Evolutionary conservation across 106 monocot species (phyloP), one percentile per base, ranked within the genome.

Genomic region (Amphibolis antarctica): DNA sequence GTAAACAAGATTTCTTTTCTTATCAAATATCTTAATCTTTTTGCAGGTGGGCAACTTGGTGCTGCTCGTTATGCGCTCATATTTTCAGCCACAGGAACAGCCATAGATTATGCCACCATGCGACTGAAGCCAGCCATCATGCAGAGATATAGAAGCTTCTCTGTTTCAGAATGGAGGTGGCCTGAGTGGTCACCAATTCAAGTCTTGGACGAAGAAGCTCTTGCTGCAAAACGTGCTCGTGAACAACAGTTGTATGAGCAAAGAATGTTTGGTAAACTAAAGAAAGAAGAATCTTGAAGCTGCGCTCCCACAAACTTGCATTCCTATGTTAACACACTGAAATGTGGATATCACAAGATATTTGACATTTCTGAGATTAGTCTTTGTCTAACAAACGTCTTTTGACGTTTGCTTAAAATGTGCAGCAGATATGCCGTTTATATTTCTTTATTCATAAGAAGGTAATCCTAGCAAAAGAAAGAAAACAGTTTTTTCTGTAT

Each of bases 151-250:
- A 68, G 62, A 9, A 61, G 68, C 21, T 31, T 66, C 0, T 58
- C 74, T 0, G 0, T n/a, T 27, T 59, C 59, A 63, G 79, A 51
- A 60, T 75, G 77, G 65, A 71, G 19, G 17, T 44, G 77, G 65
- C 88, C 88, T 0, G 86, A 96, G 63, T 96, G 96, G 89, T 96
- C 82, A 18, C 89, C 96, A 6, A 89, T 96, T 49, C 81, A 86
- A 63, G 68, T 98, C 44, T 69, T 96, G 22, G 89, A 96, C 31
- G 86, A 96, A 54, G 86, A 96, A 63, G 86, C 86, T 78, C 73
- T 96, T 31, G 96, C 86, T 13, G 79, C 77, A 19, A 96, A 96
- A 71, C 75, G 64, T 28, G 89, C 81, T 53, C 74, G 82, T 10
- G 90, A 96, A 60, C 66, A 87, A 45, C 62, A 82, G 30, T 53